Base-by-base conservation (phyloP, 2,329 filamentous ascomycete species). In the Niveomyces coronatus region DNA sequence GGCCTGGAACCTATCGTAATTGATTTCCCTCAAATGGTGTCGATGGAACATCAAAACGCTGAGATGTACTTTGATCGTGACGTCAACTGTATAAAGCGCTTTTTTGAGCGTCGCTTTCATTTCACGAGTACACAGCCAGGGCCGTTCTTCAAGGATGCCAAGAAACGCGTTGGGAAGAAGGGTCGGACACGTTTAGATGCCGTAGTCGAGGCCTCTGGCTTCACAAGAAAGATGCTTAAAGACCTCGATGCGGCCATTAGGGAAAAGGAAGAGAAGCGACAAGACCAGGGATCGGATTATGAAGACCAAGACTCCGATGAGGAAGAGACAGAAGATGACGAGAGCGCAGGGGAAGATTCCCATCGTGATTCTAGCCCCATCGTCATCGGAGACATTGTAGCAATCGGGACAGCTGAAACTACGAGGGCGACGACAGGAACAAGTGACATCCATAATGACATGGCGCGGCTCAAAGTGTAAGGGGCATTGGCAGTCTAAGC, bases 11-110 rank as follows among this genome's bases (percentile, higher is more conserved):
- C 91, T 1, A 76, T 95, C 38, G 65, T 98, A 31, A 98, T 98
- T 51, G 93, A 98, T 63, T 98, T 98, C 54, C 91, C 91, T 0
- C 91, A 98, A 57, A 96, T 95, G 82, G 78, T 98, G 3, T 96
- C 89, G 1, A 86, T 94, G 56, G 86, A 94, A 49, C 91, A 98
- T 55, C 63, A 70, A 24, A 95, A 98, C 53, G 93, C 91, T 14
- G 83, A 94, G 55, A 93, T 88, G 75, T 96, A 98, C 62, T 98
- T 98, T 58, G 85, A 96, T 56, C 80, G 91, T 46, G 91, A 98
- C 51, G 88, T 98, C 11, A 79, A 85, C 45, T 98, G 93, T 60
- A 82, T 98, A 52, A 96, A 95, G 64, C 78, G 84, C 22, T 98
- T 94, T 59, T 98, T 98, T 55, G 72, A 85, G 53, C 73, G 88